Evolutionary conservation across 495 filamentous ascomycete genomes (phyloP).

Genomic region (Aspergillus steynii): DNA sequence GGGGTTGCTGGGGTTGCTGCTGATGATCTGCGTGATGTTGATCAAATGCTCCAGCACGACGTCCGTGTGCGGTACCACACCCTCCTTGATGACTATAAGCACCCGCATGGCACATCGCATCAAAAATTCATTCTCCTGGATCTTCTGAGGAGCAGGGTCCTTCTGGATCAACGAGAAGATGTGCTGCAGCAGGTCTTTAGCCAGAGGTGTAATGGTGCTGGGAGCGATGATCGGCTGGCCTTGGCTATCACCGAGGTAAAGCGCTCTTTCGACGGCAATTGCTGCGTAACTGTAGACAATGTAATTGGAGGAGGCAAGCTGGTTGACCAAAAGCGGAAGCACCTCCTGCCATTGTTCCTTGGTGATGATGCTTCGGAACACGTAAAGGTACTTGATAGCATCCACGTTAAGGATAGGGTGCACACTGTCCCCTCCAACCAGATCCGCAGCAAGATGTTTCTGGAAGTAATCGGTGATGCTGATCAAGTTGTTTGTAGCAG

Average conservation of each 20-base stretch:
- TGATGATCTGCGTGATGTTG: slow-evolving; percentile 83
- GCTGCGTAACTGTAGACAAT: slow-evolving; percentile 97
- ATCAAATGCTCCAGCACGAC: slow-evolving; percentile 74
- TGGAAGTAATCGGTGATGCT: slow-evolving; percentile 93
- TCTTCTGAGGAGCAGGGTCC: slow-evolving; percentile 78
- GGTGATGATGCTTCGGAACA: slow-evolving; percentile 86
- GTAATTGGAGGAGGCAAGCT: slow-evolving; percentile 82
- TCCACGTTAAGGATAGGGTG: slow-evolving; percentile 93
- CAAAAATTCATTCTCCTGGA: slow-evolving; percentile 98
- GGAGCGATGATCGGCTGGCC: slow-evolving; percentile 74
- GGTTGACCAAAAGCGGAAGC: slow-evolving; percentile 86
- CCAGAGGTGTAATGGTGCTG: slow-evolving; percentile 69
- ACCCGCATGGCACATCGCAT: slow-evolving; percentile 99
- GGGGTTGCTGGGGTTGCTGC: slow-evolving; percentile 93
- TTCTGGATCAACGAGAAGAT: slow-evolving; percentile 89
- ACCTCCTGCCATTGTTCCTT: slow-evolving; percentile 85
- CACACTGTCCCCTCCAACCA: slow-evolving; percentile 62
- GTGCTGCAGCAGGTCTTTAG: slow-evolving; percentile 84
- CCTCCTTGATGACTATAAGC: slow-evolving; percentile 85
- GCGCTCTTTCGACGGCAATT: slow-evolving; percentile 85
- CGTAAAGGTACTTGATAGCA: slow-evolving; percentile 95
- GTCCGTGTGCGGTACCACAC: slow-evolving; percentile 67
- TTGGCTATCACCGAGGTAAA: slow-evolving; percentile 73
- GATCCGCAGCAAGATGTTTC: slow-evolving; percentile 80
- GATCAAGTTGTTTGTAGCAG: slow-evolving; percentile 78